Percentiles rank a stretch among this genome's conserved stretches.
Conservation (phyloP, 2,329 filamentous ascomycete species). For the Geosmithia flava region DNA sequence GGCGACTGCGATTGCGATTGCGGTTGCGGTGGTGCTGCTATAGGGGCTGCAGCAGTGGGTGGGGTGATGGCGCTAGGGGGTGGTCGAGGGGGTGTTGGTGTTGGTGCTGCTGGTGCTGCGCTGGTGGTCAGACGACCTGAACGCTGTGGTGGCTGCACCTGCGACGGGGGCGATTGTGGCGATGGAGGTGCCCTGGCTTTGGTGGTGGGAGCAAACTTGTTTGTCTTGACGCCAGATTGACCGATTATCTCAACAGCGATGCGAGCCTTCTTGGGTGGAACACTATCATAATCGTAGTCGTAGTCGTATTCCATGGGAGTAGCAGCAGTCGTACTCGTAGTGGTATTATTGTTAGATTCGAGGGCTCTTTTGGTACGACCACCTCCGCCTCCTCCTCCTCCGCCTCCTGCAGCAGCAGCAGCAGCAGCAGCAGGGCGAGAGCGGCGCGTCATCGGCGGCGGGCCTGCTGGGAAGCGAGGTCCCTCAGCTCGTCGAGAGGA, state of each 20-base stretch:
- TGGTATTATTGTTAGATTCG: constrained; percentile 12
- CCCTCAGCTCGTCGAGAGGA: constrained; percentile 35
- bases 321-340: too few species aligned
- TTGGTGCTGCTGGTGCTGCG: constrained; percentile 7
- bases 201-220: background rate
- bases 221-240: background rate
- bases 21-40: background rate
- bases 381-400: constrained; percentile 5
- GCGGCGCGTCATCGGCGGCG: constrained; percentile 1
- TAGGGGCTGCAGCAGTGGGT: background rate
- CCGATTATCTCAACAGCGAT: constrained; percentile 32
- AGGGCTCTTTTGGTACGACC: constrained; percentile 36
- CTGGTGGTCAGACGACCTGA: background rate
- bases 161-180: constrained; percentile 3
- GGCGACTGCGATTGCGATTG: background rate
- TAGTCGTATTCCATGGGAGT: background rate
- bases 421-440: constrained; percentile 5
- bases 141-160: background rate
- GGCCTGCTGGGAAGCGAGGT: constrained; percentile 6
- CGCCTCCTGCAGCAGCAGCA: constrained; percentile 1
- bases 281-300: constrained; percentile 11
- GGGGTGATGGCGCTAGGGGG: background rate
- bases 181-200: constrained; percentile 8
- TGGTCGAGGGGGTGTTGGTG: constrained; percentile 8
- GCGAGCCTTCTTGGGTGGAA: constrained; percentile 34